Evolutionary conservation across 2,329 filamentous ascomycete species (phyloP).

Genomic region (Trichothecium roseum): DNA sequence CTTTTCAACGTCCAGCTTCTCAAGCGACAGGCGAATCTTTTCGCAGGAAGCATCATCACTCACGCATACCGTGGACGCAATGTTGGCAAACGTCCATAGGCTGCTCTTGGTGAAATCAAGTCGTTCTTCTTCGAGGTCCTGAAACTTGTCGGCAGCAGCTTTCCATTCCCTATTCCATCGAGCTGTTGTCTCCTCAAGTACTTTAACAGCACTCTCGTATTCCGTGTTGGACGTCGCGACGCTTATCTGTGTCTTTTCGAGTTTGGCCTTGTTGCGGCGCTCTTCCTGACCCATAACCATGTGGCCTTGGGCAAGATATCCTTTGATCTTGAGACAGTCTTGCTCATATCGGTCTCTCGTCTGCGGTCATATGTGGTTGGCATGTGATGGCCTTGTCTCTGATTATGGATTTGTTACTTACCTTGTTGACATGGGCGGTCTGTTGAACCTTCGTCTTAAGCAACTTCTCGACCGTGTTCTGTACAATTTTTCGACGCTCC

Average conservation of each 20-base stretch:
- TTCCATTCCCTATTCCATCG: conserved; percentile 99
- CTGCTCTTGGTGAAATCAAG: conserved; percentile 97
- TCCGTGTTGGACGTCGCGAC: conserved; percentile 84
- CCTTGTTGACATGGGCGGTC: conserved; percentile 85
- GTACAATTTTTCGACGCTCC: conserved; percentile 91
- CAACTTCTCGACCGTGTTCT: conserved; percentile 86
- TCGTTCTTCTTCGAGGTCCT: conserved; percentile 94
- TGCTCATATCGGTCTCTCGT: conserved; percentile 92
- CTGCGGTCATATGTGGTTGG: conserved; percentile 30
- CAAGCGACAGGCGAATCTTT: conserved; percentile 85
- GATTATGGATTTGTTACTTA: conserved; percentile 21
- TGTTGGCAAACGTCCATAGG: conserved; percentile 95
- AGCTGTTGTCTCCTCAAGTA: conserved; percentile 86
- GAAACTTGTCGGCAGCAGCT: conserved; percentile 94
- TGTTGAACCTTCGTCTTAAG: conserved; percentile 90
- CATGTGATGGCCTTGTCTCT: neutral
- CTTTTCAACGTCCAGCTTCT: conserved; percentile 94
- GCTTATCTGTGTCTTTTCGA: conserved; percentile 97
- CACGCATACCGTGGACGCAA: conserved; percentile 93
- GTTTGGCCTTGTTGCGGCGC: conserved; percentile 94
- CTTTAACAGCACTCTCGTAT: conserved; percentile 87
- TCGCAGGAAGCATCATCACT: conserved; percentile 96
- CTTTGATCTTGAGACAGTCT: conserved; percentile 96
- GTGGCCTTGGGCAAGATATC: conserved; percentile 93
- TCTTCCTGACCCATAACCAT: conserved; percentile 99